These are phyloP conservation scores for Allomyces macrogynus DNA, from an alignment of 192 early-diverging fungal species.

Conservation along the genomic window DNA sequence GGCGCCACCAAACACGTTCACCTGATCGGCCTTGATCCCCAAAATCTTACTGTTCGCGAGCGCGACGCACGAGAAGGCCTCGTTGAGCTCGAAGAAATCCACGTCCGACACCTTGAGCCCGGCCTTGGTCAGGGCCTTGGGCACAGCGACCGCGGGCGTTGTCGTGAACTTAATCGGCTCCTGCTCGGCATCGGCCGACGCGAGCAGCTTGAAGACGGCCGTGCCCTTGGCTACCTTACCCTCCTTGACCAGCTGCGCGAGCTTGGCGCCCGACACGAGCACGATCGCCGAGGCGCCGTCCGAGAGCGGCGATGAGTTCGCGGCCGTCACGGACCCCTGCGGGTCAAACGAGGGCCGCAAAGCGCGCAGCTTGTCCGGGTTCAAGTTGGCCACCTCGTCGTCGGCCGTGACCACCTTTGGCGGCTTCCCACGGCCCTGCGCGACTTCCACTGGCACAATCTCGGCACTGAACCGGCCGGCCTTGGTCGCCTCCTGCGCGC, in stretches of 20 bases:
- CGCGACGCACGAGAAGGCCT: conserved; percentile 63
- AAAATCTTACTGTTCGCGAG: conserved; percentile 71
- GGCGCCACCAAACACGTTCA: conserved; percentile 90
- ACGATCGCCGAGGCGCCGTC: conserved; percentile 60
- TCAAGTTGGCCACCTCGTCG: conserved; percentile 49
- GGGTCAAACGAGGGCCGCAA: conserved; percentile 72
- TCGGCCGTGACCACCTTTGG: conserved; percentile 32
- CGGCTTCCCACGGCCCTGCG: conserved; percentile 45
- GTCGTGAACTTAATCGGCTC: conserved; percentile 52
- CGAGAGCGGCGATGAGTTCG: conserved; percentile 60
- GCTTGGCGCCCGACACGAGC: conserved; percentile 41
- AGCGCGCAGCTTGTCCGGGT: conserved; percentile 66
- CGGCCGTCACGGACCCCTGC: conserved; percentile 80
- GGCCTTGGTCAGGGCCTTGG: conserved; percentile 49
- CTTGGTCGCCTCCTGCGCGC: conserved; percentile 44
- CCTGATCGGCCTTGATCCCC: conserved; percentile 43
- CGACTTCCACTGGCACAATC: conserved; percentile 47
- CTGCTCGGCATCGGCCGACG: conserved; percentile 56
- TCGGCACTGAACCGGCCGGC: conserved; percentile 40
- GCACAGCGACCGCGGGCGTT: conserved; percentile 52
- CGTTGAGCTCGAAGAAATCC: conserved; percentile 65
- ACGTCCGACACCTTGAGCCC: conserved; percentile 10
- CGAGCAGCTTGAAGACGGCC: conserved; percentile 27
- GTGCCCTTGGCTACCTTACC: conserved; percentile 13
- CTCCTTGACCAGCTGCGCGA: conserved; percentile 16